These are phyloP conservation scores for Clavispora asparagi DNA, from an alignment of 805 yeast species.

Conservation along the genomic window DNA sequence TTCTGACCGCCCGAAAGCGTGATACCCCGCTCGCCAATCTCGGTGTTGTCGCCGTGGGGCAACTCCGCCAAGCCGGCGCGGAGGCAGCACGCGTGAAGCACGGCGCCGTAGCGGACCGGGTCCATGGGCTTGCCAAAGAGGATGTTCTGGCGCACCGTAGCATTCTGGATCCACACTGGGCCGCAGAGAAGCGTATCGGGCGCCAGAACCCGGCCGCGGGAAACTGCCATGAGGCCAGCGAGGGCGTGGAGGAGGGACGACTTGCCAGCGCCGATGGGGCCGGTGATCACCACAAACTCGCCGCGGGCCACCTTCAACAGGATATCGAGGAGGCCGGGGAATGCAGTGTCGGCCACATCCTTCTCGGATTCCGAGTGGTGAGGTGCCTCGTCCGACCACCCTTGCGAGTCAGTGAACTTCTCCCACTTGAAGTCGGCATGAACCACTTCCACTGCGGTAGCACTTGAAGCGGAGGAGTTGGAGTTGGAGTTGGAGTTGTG, in stretches of 20 bases:
- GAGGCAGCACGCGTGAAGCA: slow-evolving; percentile 35
- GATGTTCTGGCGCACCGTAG: slow-evolving; percentile 37
- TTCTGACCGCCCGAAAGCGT: slow-evolving; percentile 44
- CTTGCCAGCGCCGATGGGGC: slow-evolving; percentile 41
- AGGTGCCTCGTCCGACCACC: background rate
- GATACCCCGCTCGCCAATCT: slow-evolving; percentile 42
- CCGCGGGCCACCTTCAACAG: slow-evolving; percentile 24
- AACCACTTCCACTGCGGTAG: slow-evolving; percentile 5
- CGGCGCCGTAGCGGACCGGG: slow-evolving; percentile 20
- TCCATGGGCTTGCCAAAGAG: slow-evolving; percentile 32
- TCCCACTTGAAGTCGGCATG: slow-evolving; percentile 14
- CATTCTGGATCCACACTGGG: slow-evolving; percentile 40
- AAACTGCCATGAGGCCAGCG: slow-evolving; percentile 35
- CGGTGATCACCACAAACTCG: slow-evolving; percentile 39
- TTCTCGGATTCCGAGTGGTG: too few relatives aligned
- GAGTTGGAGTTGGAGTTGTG: too few relatives aligned
- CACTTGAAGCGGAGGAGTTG: too few relatives aligned
- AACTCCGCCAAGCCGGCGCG: slow-evolving; percentile 31
- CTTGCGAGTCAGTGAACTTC: slow-evolving; percentile 2
- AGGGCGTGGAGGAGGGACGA: slow-evolving; percentile 36
- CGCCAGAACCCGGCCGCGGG: slow-evolving; percentile 22
- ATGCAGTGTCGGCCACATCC: slow-evolving; percentile 11
- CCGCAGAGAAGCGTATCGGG: slow-evolving; percentile 31
- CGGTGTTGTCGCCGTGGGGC: slow-evolving; percentile 36
- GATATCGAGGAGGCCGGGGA: slow-evolving; percentile 31